Evolutionary conservation across 202 grass and related monocot genomes (phyloP), one percentile per base, ranked within the genome.

Genomic region (Eragrostis tef): DNA sequence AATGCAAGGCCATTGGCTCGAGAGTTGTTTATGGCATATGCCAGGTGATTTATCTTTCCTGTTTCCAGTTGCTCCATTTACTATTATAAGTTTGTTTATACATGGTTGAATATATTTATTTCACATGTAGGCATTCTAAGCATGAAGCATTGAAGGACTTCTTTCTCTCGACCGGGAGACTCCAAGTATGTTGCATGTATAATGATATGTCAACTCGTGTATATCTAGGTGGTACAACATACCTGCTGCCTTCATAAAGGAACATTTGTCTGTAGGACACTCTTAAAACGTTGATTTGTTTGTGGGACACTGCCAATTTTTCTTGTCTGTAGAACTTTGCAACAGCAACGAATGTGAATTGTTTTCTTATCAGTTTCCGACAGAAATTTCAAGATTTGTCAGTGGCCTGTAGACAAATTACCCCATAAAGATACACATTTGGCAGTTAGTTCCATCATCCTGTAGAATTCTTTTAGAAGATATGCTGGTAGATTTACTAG

Each of bases 71-170:
- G 27, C 52, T 77, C 64, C 50, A 1, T 85, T 60, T 39, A 56
- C 73, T 80, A 15, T 5, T 69, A 34, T 79, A 63, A 39, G 58
- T 80, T 42, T 82, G 36, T 10, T 83, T 71, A 9, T 27, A 79
- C 6, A 77, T 87, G 41, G 51, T 81, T 70, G 49, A 78, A 86
- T 85, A 61, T 64, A 31, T 85, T 58, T 79, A 25, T 61, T 87
- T 41, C 86, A 44, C 72, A 64, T 79, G 24, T 82, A 99, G 96
- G 82, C 85, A 82, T 76, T 95, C 88, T 79, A 93, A 93, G 70
- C 96, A 99, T 87, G 96, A 99, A 93, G 87, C 79, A 85, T 80
- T 99, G 74, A 99, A 99, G 89, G 90, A 99, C 69, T 99, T 99
- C 71, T 99, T 99, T 85, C 87, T 99, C 75, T 88, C 90, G 59